Evolutionary conservation across 768 basidiomycete genomes (phyloP).

Genomic region (Trametes meyenii): DNA sequence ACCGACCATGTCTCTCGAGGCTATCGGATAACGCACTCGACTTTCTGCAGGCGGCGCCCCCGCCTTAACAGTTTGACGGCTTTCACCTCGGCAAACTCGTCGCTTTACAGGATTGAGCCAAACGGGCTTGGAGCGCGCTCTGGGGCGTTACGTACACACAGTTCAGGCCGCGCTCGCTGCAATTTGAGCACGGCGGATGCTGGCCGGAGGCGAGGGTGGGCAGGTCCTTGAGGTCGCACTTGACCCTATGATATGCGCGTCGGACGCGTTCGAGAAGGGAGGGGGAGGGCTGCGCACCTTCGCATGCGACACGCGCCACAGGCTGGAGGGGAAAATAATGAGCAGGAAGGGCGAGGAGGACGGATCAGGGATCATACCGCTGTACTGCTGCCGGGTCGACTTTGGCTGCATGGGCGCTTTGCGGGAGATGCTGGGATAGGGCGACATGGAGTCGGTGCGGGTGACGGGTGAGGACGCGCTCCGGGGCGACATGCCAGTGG

Average conservation of each 20-base stretch:
- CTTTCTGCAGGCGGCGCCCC: slow-evolving; percentile 80
- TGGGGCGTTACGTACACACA: slow-evolving; percentile 74
- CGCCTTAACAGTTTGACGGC: slow-evolving; percentile 83
- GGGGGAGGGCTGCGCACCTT: slow-evolving; percentile 48
- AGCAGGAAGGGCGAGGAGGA: slow-evolving; percentile 36
- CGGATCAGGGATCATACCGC: slow-evolving; percentile 36
- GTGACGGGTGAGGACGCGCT: slow-evolving; percentile 24
- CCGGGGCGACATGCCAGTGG: slow-evolving; percentile 57
- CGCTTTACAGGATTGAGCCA: slow-evolving; percentile 48
- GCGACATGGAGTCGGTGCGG: slow-evolving; percentile 26
- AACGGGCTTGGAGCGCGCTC: neutral
- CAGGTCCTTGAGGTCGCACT: slow-evolving; percentile 90
- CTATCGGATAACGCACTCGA: slow-evolving; percentile 58
- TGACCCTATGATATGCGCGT: slow-evolving; percentile 57
- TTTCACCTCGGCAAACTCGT: slow-evolving; percentile 91
- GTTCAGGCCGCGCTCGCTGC: slow-evolving; percentile 84
- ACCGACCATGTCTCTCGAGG: neutral
- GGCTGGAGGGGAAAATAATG: slow-evolving; percentile 73
- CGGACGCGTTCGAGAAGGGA: slow-evolving; percentile 4
- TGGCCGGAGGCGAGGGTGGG: slow-evolving; percentile 49
- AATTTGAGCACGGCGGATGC: slow-evolving; percentile 77
- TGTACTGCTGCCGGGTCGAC: slow-evolving; percentile 31
- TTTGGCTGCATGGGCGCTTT: slow-evolving; percentile 31
- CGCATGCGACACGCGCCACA: slow-evolving; percentile 93
- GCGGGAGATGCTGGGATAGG: slow-evolving; percentile 21